Evolutionary conservation across 2,329 filamentous ascomycete species (phyloP), one percentile per base, ranked within the genome.

Genomic region (Exophiala lecanii-corni): DNA sequence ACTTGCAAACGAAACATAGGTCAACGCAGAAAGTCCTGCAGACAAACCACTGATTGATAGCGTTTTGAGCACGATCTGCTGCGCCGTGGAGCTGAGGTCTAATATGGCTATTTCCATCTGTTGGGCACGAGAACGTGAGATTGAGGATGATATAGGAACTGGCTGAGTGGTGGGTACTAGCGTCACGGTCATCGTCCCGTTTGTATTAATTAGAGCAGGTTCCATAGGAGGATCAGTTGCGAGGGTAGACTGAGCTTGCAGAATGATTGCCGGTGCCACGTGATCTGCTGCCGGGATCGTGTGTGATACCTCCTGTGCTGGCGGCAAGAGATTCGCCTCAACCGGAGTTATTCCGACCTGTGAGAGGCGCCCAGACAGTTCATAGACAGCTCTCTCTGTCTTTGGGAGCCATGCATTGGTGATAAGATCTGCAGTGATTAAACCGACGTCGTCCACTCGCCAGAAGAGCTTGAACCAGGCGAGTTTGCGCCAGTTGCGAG

Each of bases 381-480:
- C 94, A 35, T 95, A 82, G n/a, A 88, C 76, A 41, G 81, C 82
- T 55, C 82, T 82, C 63, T 96, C 89, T 0, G 89, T 83, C 3
- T 76, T 76, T 0, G 81, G 77, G 3, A 98, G 74, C 70, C 94
- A 97, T 5, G 78, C 74, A 51, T 82, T 81, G 47, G 78, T 76
- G 2, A 96, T 70, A 47, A 96, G 83, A 55, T 92, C 85, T 1
- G 81, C 79, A 2, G 85, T 82, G 41, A 95, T 81, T 75, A 91
- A 84, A 2, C 81, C 79, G 9, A 96, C 87, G 57, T 96, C 91
- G 59, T 97, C 91, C 17, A 92, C 89, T 15, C 88, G 81, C 89
- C 89, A 95, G 60, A 95, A 89, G 0, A 97, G 75, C 62, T 94
- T 94, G 84, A 88, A 96, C 89, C 91, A 97, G 12, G 81, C 76